Conservation (phyloP, 352 stramenopile species). For the Plasmopara muralis region DNA sequence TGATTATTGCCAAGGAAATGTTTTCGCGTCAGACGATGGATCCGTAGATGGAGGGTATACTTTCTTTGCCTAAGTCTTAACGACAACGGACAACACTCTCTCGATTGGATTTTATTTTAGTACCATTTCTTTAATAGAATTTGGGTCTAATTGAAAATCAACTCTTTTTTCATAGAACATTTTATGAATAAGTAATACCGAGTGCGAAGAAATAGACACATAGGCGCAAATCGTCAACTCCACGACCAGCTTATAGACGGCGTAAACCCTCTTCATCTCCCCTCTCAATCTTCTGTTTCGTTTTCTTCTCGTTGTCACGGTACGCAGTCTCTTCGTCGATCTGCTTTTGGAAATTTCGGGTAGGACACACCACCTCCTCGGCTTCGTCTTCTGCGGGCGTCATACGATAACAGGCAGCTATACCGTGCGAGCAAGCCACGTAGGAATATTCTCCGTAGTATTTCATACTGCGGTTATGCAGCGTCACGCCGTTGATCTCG, state of each 20-base stretch:
- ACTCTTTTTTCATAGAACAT: too few species aligned
- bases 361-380: not conserved
- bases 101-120: too few species aligned
- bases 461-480: not conserved
- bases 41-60: conserved; percentile 11
- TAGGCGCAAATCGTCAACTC: too few species aligned
- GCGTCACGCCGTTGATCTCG: not conserved
- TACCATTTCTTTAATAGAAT: too few species aligned
- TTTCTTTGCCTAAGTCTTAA: too few species aligned
- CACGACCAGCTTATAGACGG: not conserved
- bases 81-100: too few species aligned
- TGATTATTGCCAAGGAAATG: conserved; percentile 88
- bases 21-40: conserved; percentile 63
- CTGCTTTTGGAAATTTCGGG: not conserved
- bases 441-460: not conserved
- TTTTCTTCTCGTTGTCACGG: not conserved
- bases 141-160: too few species aligned
- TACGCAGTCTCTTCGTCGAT: not conserved
- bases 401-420: not conserved
- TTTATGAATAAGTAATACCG: too few species aligned
- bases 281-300: not conserved
- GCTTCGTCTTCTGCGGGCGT: not conserved
- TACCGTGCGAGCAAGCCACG: not conserved
- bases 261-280: not conserved
- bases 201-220: too few species aligned